These are phyloP conservation scores for Coccomyxa sp. DNA, from an alignment of 139 green algal species.

Conservation along the genomic window DNA sequence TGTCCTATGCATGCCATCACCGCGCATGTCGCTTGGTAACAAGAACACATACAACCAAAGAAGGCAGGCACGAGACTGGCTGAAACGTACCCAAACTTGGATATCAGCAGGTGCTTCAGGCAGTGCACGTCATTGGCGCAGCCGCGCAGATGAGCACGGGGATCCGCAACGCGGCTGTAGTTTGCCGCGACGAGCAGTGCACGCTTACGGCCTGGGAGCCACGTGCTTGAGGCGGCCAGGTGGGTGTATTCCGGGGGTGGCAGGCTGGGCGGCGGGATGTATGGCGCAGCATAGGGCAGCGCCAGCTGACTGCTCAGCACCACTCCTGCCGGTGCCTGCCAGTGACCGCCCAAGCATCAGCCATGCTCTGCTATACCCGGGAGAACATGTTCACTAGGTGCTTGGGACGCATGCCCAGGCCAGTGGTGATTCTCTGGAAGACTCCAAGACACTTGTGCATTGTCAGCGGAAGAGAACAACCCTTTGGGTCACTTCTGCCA, in stretches of 20 bases:
- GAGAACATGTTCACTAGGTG: no score
- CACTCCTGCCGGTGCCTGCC: slow-evolving; percentile 12
- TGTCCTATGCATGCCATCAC: no score
- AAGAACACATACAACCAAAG: no score
- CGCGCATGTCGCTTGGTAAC: no score
- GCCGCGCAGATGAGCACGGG: neutral
- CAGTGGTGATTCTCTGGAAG: no score
- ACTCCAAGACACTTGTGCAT: no score
- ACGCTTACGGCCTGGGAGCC: slow-evolving; percentile 1
- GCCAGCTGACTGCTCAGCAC: neutral
- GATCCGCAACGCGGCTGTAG: neutral
- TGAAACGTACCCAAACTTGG: slow-evolving; percentile 4
- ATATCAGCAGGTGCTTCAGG: slow-evolving; percentile 9
- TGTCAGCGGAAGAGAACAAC: no score
- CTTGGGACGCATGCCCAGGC: no score
- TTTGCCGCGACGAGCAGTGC: slow-evolving; percentile 18
- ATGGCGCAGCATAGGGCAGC: slow-evolving; percentile 19
- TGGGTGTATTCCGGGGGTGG: slow-evolving; percentile 11
- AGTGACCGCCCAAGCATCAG: no score
- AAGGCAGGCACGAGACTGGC: neutral
- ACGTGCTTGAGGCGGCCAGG: neutral
- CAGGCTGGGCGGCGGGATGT: slow-evolving; percentile 9
- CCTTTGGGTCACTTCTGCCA: no score
- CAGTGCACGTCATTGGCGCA: slow-evolving; percentile 13
- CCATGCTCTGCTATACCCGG: no score